A percentile compares a stretch with the other conserved stretches of the same genome.
Conservation (phyloP, 441 rosid species). For the Cnidoscolus chayamansa region DNA sequence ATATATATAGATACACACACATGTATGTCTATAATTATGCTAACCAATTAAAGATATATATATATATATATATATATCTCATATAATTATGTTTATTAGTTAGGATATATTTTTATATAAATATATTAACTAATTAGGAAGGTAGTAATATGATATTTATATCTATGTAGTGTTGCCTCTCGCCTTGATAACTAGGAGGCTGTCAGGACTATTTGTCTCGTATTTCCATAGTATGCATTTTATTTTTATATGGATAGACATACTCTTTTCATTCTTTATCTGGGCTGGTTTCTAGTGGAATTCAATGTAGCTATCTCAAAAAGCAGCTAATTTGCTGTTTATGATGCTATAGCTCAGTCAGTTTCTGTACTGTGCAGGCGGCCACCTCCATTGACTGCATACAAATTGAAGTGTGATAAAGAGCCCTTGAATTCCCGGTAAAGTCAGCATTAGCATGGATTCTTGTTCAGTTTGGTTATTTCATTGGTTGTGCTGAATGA, state of each 20-base stretch:
- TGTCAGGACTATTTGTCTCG: not conserved
- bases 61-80: too few relatives aligned
- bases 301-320: not conserved
- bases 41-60: too few relatives aligned
- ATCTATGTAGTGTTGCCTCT: too few relatives aligned
- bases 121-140: too few relatives aligned
- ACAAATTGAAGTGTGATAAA: conserved; percentile 94
- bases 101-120: too few relatives aligned
- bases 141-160: too few relatives aligned
- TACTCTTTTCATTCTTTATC: not conserved
- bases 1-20: too few relatives aligned
- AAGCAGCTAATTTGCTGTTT: not conserved
- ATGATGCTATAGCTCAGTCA: conserved; percentile 15
- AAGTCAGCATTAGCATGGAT: conserved; percentile 18
- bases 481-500: conserved; percentile 5
- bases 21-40: too few relatives aligned
- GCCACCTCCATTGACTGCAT: conserved; percentile 57
- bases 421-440: conserved; percentile 85
- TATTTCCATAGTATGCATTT: not conserved
- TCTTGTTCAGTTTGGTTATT: not conserved
- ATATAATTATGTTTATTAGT: too few relatives aligned
- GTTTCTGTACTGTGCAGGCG: conserved; percentile 54
- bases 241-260: not conserved
- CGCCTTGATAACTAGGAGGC: too few relatives aligned
- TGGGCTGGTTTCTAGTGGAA: not conserved